phyloP scores from a whole-genome alignment of 2,329 filamentous ascomycete species.

The Ophiocordyceps camponoti-saundersi region DNA sequence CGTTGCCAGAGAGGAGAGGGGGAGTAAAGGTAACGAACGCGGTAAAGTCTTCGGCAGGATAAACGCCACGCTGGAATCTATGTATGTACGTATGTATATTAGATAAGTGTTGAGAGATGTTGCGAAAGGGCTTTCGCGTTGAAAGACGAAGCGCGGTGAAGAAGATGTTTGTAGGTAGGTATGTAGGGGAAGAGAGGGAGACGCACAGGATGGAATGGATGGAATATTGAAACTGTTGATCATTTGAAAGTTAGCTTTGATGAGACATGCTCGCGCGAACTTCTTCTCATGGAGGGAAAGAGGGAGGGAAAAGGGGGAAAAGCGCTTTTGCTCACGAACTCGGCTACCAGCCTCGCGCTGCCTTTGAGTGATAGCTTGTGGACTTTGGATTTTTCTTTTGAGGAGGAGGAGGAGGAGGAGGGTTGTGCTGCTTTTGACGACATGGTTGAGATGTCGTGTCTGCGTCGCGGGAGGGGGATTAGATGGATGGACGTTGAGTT shows the following conservation, averaged over 20 bases:
- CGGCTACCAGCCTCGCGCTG: slow-evolving; percentile 71
- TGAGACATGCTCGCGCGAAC: no score
- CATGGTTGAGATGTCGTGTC: slow-evolving; percentile 9
- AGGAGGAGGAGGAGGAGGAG: slow-evolving; percentile 7
- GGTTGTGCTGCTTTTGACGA: slow-evolving; percentile 11
- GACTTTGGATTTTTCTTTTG: slow-evolving; percentile 66
- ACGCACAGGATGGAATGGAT: slow-evolving; percentile 85
- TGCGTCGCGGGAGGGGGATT: neutral
- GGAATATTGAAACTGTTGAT: slow-evolving; percentile 76
- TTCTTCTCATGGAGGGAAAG: no score
- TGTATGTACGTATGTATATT: no score
- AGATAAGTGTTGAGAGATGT: no score
- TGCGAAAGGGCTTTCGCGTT: no score
- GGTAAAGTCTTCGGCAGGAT: slow-evolving; percentile 93
- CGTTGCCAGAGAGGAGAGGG: neutral
- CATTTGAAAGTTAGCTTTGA: no score
- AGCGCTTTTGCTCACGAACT: slow-evolving; percentile 42
- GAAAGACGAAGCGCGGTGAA: neutral
- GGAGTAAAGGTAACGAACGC: slow-evolving; percentile 37
- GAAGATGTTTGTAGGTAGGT: no score
- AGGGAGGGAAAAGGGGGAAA: neutral
- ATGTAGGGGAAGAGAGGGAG: no score
- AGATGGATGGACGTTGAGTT: neutral
- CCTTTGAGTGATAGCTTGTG: slow-evolving; percentile 89
- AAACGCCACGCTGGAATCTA: slow-evolving; percentile 71